A percentile compares a stretch with the other conserved stretches of the same genome.
phyloP scores from a whole-genome alignment of 352 stramenopile species.

The Pythium guiyangense region DNA sequence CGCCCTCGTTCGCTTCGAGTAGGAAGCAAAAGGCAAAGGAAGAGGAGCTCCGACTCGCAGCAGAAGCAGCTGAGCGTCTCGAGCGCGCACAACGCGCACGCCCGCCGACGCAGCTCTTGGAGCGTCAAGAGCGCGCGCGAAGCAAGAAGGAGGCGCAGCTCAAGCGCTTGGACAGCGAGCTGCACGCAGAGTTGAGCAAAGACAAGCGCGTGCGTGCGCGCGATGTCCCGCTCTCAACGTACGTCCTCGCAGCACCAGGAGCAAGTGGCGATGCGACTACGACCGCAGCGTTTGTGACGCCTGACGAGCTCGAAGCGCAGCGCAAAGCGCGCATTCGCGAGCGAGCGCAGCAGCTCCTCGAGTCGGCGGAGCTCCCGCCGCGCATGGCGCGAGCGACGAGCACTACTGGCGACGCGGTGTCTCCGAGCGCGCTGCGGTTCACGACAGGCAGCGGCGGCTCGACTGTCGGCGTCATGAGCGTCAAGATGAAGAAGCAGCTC shows the following conservation, averaged over 20 bases:
- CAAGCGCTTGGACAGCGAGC: conserved; percentile 25
- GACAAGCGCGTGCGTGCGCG: conserved; percentile 40
- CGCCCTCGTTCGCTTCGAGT: not conserved
- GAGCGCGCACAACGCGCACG: conserved; percentile 37
- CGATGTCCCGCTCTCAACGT: conserved; percentile 49
- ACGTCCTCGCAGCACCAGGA: conserved; percentile 17
- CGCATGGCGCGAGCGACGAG: conserved; percentile 33
- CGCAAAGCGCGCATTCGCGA: conserved; percentile 48
- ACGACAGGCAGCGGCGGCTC: not conserved
- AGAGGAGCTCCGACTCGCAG: conserved; percentile 23
- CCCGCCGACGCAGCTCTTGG: conserved; percentile 45
- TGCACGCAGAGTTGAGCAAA: conserved; percentile 27
- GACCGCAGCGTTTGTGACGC: conserved; percentile 3
- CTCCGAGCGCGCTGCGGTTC: not conserved
- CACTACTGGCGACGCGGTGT: conserved; percentile 1
- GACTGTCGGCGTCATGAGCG: conserved; percentile 21
- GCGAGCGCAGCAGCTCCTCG: conserved; percentile 40
- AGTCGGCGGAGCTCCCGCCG: conserved; percentile 35
- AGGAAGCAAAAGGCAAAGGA: conserved; percentile 43
- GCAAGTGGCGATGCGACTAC: conserved; percentile 9
- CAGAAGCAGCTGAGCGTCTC: conserved; percentile 26
- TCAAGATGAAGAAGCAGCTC: conserved; percentile 51
- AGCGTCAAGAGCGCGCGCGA: conserved; percentile 38
- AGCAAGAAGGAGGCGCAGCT: conserved; percentile 39
- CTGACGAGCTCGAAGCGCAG: conserved; percentile 27